Evolutionary conservation across 2,329 filamentous ascomycete species (phyloP).

Genomic region (Diaporthe capsici): DNA sequence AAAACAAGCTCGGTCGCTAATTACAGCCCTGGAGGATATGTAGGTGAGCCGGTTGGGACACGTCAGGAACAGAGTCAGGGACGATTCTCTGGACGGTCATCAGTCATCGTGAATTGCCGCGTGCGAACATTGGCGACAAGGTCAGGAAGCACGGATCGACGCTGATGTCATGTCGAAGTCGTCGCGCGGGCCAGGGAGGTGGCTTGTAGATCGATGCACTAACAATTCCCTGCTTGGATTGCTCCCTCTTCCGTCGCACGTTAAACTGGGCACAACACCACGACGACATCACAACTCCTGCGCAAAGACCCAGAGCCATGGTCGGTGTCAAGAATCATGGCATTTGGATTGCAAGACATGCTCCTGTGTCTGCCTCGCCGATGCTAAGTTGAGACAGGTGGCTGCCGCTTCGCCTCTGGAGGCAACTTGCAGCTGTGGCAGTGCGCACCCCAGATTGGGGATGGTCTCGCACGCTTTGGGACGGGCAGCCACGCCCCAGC

Average conservation of each 20-base stretch:
- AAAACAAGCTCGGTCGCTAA: no score
- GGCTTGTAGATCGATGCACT: background rate
- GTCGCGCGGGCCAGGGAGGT: background rate
- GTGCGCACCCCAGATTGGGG: background rate
- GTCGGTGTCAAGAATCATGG: background rate
- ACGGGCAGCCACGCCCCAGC: slow-evolving; percentile 35
- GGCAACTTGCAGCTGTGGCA: slow-evolving; percentile 16
- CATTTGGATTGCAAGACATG: background rate
- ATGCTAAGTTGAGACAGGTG: background rate
- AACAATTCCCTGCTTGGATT: slow-evolving; percentile 1
- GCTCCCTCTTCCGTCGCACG: background rate
- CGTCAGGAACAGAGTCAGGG: no score
- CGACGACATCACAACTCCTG: background rate
- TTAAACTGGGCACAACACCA: background rate
- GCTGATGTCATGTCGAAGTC: background rate
- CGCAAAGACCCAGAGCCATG: background rate
- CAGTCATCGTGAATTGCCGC: background rate
- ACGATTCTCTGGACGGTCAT: background rate
- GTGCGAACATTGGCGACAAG: background rate
- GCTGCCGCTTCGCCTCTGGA: slow-evolving; percentile 17
- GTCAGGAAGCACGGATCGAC: background rate
- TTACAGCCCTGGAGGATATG: no score
- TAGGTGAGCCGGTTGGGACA: no score
- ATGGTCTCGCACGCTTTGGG: slow-evolving; percentile 7
- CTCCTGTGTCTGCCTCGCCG: background rate